Percentiles rank a stretch among this genome's conserved stretches.
Conservation (phyloP, 768 basidiomycete genomes). For the Lentinula edodes region DNA sequence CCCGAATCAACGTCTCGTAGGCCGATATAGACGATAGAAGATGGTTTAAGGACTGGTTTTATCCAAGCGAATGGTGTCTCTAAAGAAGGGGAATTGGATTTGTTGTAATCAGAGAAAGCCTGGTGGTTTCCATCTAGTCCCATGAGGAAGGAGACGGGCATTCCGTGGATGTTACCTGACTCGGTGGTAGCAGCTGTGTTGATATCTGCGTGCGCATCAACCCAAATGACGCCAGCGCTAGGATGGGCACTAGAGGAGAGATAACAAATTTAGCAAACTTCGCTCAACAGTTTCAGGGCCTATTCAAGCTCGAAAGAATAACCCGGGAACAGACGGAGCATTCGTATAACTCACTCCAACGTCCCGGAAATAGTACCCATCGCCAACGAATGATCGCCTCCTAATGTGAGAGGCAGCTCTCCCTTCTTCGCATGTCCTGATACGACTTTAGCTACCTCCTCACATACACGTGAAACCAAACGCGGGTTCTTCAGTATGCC, state of each 20-base stretch:
- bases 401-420: conserved; percentile 82
- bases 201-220: conserved; percentile 97
- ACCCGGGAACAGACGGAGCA: not conserved
- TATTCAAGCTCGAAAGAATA: too few species aligned
- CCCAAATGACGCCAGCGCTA: conserved; percentile 87
- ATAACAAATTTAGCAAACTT: not conserved
- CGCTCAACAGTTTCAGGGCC: too few species aligned
- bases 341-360: conserved; percentile 44
- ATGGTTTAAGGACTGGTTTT: conserved; percentile 60
- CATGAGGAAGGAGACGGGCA: conserved; percentile 93
- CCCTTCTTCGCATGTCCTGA: conserved; percentile 71
- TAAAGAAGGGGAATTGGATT: not conserved
- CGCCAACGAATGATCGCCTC: conserved; percentile 93
- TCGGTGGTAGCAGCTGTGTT: conserved; percentile 83
- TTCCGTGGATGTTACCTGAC: conserved; percentile 96
- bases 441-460: conserved; percentile 77
- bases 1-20: conserved; percentile 88
- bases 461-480: conserved; percentile 75
- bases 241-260: conserved; percentile 54
- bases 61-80: conserved; percentile 47
- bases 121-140: conserved; percentile 33
- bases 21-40: conserved; percentile 92
- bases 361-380: conserved; percentile 96
- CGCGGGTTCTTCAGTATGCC: conserved; percentile 89
- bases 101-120: not conserved